Evolutionary conservation across 169 alveolate genomes (phyloP), one percentile per base, ranked within the genome.

Genomic region (Sarcocystis neurona): DNA sequence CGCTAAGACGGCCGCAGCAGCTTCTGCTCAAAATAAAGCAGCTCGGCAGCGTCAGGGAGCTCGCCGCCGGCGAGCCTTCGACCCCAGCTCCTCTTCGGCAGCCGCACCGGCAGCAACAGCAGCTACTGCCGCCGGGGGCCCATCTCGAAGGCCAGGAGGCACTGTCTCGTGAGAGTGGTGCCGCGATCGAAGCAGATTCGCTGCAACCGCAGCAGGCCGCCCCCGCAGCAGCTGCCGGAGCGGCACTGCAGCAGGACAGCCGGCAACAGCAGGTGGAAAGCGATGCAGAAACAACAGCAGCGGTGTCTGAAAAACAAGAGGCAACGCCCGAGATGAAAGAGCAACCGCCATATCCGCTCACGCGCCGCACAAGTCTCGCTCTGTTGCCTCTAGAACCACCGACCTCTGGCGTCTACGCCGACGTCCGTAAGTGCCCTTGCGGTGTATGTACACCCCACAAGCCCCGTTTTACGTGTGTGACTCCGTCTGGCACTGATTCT

Each of bases 21-120:
- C 50, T 78, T 60, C 0, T 68, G 44, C 39, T 47, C 63, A 87
- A 87, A 56, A 23, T 87, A 23, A 85, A 85, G n/a, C 91, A 87
- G 84, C 43, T 78, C 60, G 37, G 66, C 56, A 46, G 79, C 34
- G 84, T 87, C 37, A 87, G 82, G 18, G 50, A 8, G 0, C 18
- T 63, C 39, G 47, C 18, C 23, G 34, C 74, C 12, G 37, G 47
- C 58, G 37, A 58, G 18, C 44, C 50, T 32, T 34, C 4, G 63
- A 60, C 74, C 27, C 34, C 34, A 8, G 68, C 47, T 0, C 70
- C 0, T 3, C 72, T 56, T 30, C 78, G 34, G 32, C 74, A 72
- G 50, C 56, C 41, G 37, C 72, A 72, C 34, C 70, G 39, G 23
- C 84, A 74, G 77, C 85, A 72, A 48, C 63, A 50, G 56, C 87